Base-by-base conservation (phyloP, 495 filamentous ascomycete genomes). In the Penicillium coprophilum region DNA sequence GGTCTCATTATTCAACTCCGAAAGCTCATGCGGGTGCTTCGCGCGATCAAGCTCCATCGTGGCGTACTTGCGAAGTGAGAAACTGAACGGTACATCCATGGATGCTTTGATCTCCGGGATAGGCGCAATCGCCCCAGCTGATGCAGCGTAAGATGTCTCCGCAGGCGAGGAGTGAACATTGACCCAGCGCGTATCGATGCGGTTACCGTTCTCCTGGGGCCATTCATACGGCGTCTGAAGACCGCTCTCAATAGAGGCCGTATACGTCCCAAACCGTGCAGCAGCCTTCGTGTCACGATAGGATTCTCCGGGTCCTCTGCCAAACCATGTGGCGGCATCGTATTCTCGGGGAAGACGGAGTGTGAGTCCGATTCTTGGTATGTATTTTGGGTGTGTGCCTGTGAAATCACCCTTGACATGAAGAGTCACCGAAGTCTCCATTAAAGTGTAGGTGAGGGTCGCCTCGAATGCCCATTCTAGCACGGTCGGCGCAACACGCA, bases 171-270 rank as follows among this genome's bases (percentile, higher is more conserved):
- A 81, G 5, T 79, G 60, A 23, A 69, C 60, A 1, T 71, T 69
- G 17, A 87, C 73, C 80, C 84, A 87, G n/a, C 80, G 64, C 9
- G 78, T 82, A 32, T 81, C 83, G 39, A 78, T 83, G n/a, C 83
- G 70, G 54, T 87, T 87, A 19, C 82, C 79, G 36, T 75, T 80
- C 55, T 88, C 85, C 55, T 87, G 85, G 0, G 85, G 85, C 40
- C 80, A 78, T 31, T 88, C 85, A 61, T 86, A 87, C 3, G 75
- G 70, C 2, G 79, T 79, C 56, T 79, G 78, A 44, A 87, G 73
- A 6, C 80, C 23, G 67, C 68, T 11, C 81, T 69, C 68, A 6
- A 72, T 66, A 10, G 53, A 47, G 6, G 69, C 71, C 7, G 63
- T 60, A 68, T 79, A 86, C 15, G 75, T 65, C 4, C 83, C 84